Evolutionary conservation across 2,329 filamentous ascomycete genomes (phyloP), one percentile per base, ranked within the genome.

Genomic region (Stachybotrys echinatus): DNA sequence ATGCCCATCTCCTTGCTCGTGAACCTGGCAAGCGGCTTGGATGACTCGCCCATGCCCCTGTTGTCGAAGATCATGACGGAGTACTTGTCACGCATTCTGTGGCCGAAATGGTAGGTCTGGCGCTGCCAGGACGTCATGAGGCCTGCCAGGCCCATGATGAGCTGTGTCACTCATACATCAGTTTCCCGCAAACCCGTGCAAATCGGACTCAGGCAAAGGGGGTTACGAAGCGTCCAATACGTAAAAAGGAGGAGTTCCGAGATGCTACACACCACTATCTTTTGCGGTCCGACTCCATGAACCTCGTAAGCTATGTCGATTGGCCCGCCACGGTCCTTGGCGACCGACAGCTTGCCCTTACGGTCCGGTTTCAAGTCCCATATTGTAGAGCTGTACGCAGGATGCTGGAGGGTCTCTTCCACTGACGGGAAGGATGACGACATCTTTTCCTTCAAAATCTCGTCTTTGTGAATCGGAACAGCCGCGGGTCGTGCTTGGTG

Each of bases 1-100:
- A 76, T 80, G 20, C 91, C 91, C 90, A 96, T 95, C 58, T 89
- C 87, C 38, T 80, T 85, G 3, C 90, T 94, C 23, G 87, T 87
- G 73, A 95, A 96, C 40, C 89, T 81, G 59, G 79, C 74, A 20
- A 88, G 63, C 1, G 91, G 91, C 66, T 88, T 91, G 70, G 88
- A 87, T 45, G 86, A 90, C 54, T 79, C 79, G 50, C 91, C 91
- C 63, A 95, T 87, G 54, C 91, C 90, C 58, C 91, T 83, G 70
- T 95, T 95, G 72, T 95, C 91, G 56, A 90, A 74, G 50, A 94
- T 70, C 6, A 96, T 77, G 49, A 84, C 85, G 0, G 87, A 85
- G 71, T 91, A 95, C 55, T 77, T 73, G 52, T 82, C 73, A 44
- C 74, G 77, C 52, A 82, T 75, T 47, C 82, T 74, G 69, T 95